Base-by-base conservation (phyloP, 179 eudicot species). In the Patellifolia procumbens region DNA sequence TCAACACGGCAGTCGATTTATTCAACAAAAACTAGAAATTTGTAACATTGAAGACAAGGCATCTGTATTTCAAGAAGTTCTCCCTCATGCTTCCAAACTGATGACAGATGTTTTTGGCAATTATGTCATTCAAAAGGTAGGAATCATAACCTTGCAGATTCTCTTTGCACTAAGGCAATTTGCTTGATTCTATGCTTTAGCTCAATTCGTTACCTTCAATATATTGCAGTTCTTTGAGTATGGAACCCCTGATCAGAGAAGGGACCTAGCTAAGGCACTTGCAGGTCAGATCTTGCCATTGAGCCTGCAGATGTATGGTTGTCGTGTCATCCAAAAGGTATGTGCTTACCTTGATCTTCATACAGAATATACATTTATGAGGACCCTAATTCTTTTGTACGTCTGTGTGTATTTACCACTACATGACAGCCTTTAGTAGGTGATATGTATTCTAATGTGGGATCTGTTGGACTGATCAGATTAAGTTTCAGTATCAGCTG, bases 81-180 rank as follows among this genome's bases (percentile, higher is more conserved):
- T 92, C 61, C 98, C 98, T 55, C 91, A 92, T 81, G 91, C 95
- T 72, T 80, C 88, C 58, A 83, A 78, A 73, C 83, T 94, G 83
- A 92, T 92, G 86, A 91, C 90, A 52, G 98, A 93, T 87, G 97
- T 94, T 67, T 94, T 92, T 79, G 97, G 98, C n/a, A 93, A 94
- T 81, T 94, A 94, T 78, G 98, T 94, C 10, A 93, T 93, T 76
- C 99, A 95, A 74, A 95, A 95, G 99, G 98, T 93, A 74, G 49
- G 73, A 55, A 37, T 74, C 42, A 66, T 29, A 46, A 74, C 52
- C 19, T 22, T 77, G 52, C 70, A 19, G 32, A 29, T 56, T 42
- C 37, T 69, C 46, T 10, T 72, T 53, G 37, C 45, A 39, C 16
- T 34, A 32, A 62, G 51, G 59, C 72, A 22, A 20, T 29, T 28